These are phyloP conservation scores for Yamadazyma sp. DNA, from an alignment of 805 yeast genomes.

Conservation along the genomic window DNA sequence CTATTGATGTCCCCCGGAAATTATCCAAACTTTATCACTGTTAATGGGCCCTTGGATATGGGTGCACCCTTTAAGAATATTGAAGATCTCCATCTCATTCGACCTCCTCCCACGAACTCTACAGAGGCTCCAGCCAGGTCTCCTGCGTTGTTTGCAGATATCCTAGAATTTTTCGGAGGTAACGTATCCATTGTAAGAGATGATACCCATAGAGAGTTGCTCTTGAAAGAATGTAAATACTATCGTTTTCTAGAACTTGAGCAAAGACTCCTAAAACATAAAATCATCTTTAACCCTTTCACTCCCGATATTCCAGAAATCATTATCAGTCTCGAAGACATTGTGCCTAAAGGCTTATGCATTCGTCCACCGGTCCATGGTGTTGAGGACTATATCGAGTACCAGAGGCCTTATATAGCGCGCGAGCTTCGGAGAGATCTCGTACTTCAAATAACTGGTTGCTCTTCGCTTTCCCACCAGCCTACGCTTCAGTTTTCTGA, in stretches of 20 bases:
- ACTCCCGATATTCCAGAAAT: slow-evolving; percentile 50
- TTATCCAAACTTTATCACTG: slow-evolving; percentile 71
- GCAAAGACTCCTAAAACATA: slow-evolving; percentile 60
- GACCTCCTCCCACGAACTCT: slow-evolving; percentile 81
- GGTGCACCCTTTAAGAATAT: slow-evolving; percentile 46
- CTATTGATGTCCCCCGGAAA: slow-evolving; percentile 64
- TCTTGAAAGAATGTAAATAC: slow-evolving; percentile 71
- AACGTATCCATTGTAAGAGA: slow-evolving; percentile 45
- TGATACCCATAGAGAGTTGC: slow-evolving; percentile 54
- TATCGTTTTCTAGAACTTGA: slow-evolving; percentile 75
- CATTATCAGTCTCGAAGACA: slow-evolving; percentile 46
- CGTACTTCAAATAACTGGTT: slow-evolving; percentile 25
- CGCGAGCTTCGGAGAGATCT: slow-evolving; percentile 34
- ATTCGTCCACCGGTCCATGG: slow-evolving; percentile 19
- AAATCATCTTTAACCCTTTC: slow-evolving; percentile 53
- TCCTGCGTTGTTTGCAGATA: slow-evolving; percentile 51
- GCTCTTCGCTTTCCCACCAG: slow-evolving; percentile 10
- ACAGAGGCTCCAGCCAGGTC: slow-evolving; percentile 52
- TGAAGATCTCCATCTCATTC: slow-evolving; percentile 42
- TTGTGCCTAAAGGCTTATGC: slow-evolving; percentile 11
- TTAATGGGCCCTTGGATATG: slow-evolving; percentile 48
- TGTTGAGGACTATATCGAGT: slow-evolving; percentile 36
- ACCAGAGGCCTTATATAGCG: slow-evolving; percentile 33
- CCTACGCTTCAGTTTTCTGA: slow-evolving; percentile 19
- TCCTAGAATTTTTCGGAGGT: slow-evolving; percentile 59